A percentile compares a stretch with the other conserved stretches of the same genome.
Conservation (phyloP, 441 rosid genomes). For the Eruca vesicaria region DNA sequence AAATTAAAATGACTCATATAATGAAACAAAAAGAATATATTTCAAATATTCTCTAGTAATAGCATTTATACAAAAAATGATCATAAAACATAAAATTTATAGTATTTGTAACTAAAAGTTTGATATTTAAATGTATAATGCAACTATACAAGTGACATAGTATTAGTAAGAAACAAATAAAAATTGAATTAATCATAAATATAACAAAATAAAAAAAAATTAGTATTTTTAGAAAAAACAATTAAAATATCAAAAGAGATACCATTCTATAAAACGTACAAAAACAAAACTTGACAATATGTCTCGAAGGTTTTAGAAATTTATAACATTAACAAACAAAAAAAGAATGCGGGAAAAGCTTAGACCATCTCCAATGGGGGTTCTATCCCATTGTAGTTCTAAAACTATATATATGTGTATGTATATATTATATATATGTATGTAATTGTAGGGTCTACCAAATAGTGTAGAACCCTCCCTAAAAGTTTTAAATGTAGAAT, state of each 20-base stretch:
- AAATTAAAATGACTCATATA: no score
- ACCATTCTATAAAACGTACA: background rate
- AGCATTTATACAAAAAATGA: background rate
- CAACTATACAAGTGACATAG: background rate
- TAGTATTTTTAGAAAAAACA: background rate
- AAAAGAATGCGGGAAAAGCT: background rate
- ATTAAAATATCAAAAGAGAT: background rate
- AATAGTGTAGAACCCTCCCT: no score
- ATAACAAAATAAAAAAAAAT: background rate
- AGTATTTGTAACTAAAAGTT: background rate
- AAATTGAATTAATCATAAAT: background rate
- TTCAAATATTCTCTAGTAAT: background rate
- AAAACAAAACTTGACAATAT: background rate
- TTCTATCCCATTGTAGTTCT: no score
- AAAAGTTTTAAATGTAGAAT: no score
- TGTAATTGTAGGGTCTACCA: no score
- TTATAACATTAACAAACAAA: background rate
- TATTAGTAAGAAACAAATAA: background rate
- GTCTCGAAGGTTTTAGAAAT: background rate
- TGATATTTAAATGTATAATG: background rate
- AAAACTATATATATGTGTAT: no score
- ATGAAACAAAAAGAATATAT: no score
- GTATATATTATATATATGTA: no score
- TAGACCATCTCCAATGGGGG: no score
- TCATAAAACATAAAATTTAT: background rate